Base-by-base conservation (phyloP, 305 asterid species). In the Fraxinus latifolia region DNA sequence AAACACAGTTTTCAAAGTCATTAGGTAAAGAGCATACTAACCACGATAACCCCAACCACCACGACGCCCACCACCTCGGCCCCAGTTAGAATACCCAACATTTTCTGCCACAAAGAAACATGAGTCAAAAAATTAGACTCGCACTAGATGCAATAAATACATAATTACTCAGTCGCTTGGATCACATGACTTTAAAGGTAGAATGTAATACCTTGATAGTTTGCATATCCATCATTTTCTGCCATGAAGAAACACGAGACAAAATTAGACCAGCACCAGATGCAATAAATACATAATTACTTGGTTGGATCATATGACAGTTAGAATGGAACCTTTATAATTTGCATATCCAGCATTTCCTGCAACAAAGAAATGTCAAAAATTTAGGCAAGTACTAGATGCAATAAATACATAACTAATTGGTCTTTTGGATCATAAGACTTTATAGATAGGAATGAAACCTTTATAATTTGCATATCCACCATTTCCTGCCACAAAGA, bases 21-120 rank as follows among this genome's bases (percentile, higher is more conserved):
- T 39, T 14, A 62, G 47, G 5, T 23, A 44, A 37, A 80, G 27
- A 83, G 31, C 17, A 76, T 14, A 89, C 93, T 85, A 21, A 92
- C 98, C 97, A 7, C 86, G 95, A 88, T 92, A 86, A 25, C 92
- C 91, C 89, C 90, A 88, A 36, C 89, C 89, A 19, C 67, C 77
- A 1, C 91, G 87, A 79, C 91, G 93, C 0, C 90, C 91, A 19
- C 91, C 94, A 79, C 92, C 93, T 74, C 89, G 76, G 55, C 88
- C 84, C 86, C 90, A 78, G 85, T 90, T 91, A 71, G 92, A 79
- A 82, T 90, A 90, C 47, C 93, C 91, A 7, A 83, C 95, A 17
- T 44, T 76, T 8, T 62, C 81, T 78, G 76, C 29, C 27, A 79
- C 32, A 74, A 32, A 23, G 42, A 34, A 70, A 81, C 29, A 70